Percentiles rank a stretch among this genome's conserved stretches.
phyloP scores from a whole-genome alignment of 164 flowering plant species.

The Dillenia suffruticosa region DNA sequence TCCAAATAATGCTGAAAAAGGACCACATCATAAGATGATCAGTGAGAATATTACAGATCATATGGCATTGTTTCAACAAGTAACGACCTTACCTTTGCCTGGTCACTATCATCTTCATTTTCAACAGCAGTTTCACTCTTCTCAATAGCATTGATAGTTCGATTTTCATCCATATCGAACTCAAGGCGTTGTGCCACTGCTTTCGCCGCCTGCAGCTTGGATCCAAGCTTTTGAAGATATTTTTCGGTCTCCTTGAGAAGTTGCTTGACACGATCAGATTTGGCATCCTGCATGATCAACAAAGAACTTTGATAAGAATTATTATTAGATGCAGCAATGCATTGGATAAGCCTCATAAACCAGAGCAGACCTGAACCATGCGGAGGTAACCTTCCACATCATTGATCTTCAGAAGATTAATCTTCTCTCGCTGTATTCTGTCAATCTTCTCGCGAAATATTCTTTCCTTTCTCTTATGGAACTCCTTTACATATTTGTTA shows the following conservation, averaged over 20 bases:
- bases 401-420: conserved; percentile 88
- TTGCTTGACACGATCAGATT: conserved; percentile 95
- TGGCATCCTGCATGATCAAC: conserved; percentile 66
- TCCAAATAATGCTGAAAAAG: conserved; percentile 90
- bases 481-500: conserved; percentile 86
- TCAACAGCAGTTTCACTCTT: conserved; percentile 49
- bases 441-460: conserved; percentile 94
- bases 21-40: neutral
- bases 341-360: neutral
- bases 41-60: no score
- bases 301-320: neutral
- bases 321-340: neutral
- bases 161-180: conserved; percentile 59
- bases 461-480: conserved; percentile 93
- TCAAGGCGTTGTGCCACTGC: conserved; percentile 50
- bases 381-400: conserved; percentile 99
- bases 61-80: neutral
- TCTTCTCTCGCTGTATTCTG: conserved; percentile 98
- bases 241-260: conserved; percentile 96
- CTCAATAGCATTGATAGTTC: conserved; percentile 35
- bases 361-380: conserved; percentile 85
- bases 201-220: conserved; percentile 86
- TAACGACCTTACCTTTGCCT: conserved; percentile 66
- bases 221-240: conserved; percentile 93
- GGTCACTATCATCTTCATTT: conserved; percentile 84